Evolutionary conservation across 139 green algal species (phyloP).

Genomic region (Auxenochlorella pyrenoidosa): DNA sequence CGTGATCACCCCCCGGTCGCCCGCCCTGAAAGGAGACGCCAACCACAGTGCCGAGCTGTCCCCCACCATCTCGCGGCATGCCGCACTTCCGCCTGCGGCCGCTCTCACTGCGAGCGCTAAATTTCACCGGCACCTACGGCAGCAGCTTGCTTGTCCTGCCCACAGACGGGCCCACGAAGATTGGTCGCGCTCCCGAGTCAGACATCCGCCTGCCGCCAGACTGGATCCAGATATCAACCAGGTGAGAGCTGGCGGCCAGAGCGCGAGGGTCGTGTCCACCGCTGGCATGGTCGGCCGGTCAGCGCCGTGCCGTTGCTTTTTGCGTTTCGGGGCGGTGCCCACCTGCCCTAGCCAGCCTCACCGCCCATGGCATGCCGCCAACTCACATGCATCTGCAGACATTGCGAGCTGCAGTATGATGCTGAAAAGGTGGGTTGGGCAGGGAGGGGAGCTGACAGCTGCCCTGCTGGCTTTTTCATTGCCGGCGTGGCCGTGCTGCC

Average conservation of each 20-base stretch:
- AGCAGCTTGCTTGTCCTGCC: neutral
- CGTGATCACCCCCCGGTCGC: too few relatives aligned
- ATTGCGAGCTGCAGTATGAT: neutral
- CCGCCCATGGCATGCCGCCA: too few relatives aligned
- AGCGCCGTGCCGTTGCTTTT: neutral
- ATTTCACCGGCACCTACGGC: neutral
- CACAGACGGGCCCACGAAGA: neutral
- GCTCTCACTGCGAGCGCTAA: neutral
- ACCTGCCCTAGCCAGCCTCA: too few relatives aligned
- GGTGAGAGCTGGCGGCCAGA: neutral
- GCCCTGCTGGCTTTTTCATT: too few relatives aligned
- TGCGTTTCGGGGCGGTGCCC: too few relatives aligned
- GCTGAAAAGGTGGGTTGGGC: neutral
- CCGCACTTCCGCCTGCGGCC: neutral
- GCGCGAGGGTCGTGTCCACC: too few relatives aligned
- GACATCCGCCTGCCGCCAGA: slow-evolving; percentile 11
- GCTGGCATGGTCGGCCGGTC: too few relatives aligned
- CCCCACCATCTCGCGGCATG: neutral
- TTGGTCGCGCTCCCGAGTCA: neutral
- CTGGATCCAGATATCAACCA: slow-evolving; percentile 27
- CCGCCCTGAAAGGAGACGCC: too few relatives aligned
- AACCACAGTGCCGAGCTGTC: neutral
- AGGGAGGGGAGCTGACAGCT: neutral
- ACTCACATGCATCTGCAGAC: neutral
- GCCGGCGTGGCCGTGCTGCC: neutral